Base-by-base conservation (phyloP, 306 rosid genomes). In the Citrullus mucosospermus region DNA sequence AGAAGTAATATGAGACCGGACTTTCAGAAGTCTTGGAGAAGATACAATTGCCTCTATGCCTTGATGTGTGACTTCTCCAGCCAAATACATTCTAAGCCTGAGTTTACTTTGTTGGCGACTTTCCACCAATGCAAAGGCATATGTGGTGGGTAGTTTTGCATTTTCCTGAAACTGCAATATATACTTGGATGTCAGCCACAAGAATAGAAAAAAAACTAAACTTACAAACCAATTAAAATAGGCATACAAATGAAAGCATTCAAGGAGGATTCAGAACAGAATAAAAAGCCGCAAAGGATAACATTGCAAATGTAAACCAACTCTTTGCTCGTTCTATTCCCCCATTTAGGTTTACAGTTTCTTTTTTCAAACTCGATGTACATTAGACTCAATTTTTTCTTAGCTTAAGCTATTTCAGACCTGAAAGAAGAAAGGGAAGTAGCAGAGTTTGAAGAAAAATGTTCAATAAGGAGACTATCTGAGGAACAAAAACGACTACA, bases 71-170 rank as follows among this genome's bases (percentile, higher is more conserved):
- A 87, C 82, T 80, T 93, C 92, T 83, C 96, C 96, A 12, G 89
- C 89, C 75, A 94, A 84, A 85, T 80, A 88, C 89, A 94, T 87
- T 87, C 95, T 89, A 67, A 88, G 89, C 67, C 87, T 87, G 69
- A 92, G 66, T 80, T 89, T 87, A 81, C 80, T 75, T 2, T 71
- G 86, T 13, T 85, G 91, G 66, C 78, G 74, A 46, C 83, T 84
- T 81, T 94, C 98, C 80, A 94, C 98, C 85, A 89, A 89, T 51
- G 97, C 94, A 89, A 94, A 94, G 12, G 96, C 97, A 75, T 94
- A 89, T 5, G 85, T 85, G 15, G 88, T 85, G 18, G 91, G 92
- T 25, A 91, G 78, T 71, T 73, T 86, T 83, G 84, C 81, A 44
- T 84, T 87, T 50, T 43, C 84, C 75, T 83, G 77, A 85, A 78